Conservation (phyloP, 108 stramenopile species). For the Cyclostephanos tholiformis region DNA sequence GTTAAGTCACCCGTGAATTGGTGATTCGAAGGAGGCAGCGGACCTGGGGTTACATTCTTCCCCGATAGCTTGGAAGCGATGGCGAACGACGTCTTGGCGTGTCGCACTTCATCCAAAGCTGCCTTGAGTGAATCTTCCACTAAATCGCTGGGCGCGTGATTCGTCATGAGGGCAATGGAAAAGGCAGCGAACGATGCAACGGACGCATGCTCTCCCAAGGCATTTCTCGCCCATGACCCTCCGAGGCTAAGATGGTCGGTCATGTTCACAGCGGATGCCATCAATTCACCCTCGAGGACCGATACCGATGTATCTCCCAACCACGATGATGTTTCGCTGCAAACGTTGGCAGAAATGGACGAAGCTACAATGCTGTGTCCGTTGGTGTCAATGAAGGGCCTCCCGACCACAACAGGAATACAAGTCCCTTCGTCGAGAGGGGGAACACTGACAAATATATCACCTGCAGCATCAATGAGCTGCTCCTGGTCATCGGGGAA, state of each 20-base stretch:
- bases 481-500: slow-evolving; percentile 13
- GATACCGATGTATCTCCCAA: not conserved
- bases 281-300: not conserved
- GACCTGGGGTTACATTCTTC: slow-evolving; percentile 29
- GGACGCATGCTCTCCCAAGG: slow-evolving; percentile 53
- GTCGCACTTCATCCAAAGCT: slow-evolving; percentile 51
- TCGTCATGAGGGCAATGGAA: slow-evolving; percentile 57
- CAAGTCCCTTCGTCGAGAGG: not conserved
- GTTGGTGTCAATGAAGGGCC: slow-evolving; percentile 1
- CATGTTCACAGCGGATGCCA: not conserved
- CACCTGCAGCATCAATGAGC: not conserved
- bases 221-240: slow-evolving; percentile 34
- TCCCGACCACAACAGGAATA: not conserved
- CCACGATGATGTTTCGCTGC: slow-evolving; percentile 8
- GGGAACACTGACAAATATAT: not conserved
- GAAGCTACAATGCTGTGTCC: slow-evolving; percentile 15
- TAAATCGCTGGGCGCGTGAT: slow-evolving; percentile 44
- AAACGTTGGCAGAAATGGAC: not conserved
- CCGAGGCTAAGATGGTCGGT: slow-evolving; percentile 12
- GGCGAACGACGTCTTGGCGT: slow-evolving; percentile 47
- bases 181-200: slow-evolving; percentile 53
- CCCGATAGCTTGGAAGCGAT: slow-evolving; percentile 41
- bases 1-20: slow-evolving; percentile 35
- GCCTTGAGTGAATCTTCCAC: slow-evolving; percentile 46
- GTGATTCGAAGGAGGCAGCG: slow-evolving; percentile 35